These are phyloP conservation scores for Phytophthora kernoviae DNA, from an alignment of 352 stramenopile species.

Conservation along the genomic window DNA sequence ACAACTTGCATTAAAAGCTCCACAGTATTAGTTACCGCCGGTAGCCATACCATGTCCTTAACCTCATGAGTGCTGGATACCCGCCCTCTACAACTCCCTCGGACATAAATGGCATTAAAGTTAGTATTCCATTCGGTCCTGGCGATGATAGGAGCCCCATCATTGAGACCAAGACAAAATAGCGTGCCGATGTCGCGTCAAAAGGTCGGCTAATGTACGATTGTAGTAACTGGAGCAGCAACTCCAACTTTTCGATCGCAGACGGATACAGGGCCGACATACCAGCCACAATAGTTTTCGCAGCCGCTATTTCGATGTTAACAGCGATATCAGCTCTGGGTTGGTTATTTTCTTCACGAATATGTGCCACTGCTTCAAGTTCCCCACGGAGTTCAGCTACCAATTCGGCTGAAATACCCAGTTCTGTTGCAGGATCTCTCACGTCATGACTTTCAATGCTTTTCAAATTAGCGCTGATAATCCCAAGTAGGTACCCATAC, in stretches of 20 bases:
- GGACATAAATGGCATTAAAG: slow-evolving; percentile 56
- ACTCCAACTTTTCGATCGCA: slow-evolving; percentile 60
- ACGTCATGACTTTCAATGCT: slow-evolving; percentile 70
- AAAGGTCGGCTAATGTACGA: slow-evolving; percentile 42
- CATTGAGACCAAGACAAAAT: slow-evolving; percentile 62
- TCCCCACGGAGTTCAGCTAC: slow-evolving; percentile 43
- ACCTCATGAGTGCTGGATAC: background rate
- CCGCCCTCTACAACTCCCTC: slow-evolving; percentile 4
- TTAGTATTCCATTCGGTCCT: slow-evolving; percentile 69
- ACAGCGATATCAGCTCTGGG: background rate
- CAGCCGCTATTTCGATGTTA: slow-evolving; percentile 60
- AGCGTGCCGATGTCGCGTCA: slow-evolving; percentile 38
- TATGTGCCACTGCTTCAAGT: slow-evolving; percentile 55
- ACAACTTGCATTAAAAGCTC: slow-evolving; percentile 45
- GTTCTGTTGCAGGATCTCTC: slow-evolving; percentile 34
- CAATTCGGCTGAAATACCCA: slow-evolving; percentile 41
- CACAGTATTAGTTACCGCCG: slow-evolving; percentile 45
- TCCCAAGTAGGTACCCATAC: slow-evolving; percentile 50
- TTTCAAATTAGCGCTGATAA: slow-evolving; percentile 70
- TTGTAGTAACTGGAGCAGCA: slow-evolving; percentile 71
- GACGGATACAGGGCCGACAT: slow-evolving; percentile 69
- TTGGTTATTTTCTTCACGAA: slow-evolving; percentile 23
- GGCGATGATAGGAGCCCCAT: slow-evolving; percentile 59
- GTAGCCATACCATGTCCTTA: slow-evolving; percentile 16
- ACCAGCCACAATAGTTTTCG: slow-evolving; percentile 65